phyloP scores from a whole-genome alignment of 768 basidiomycete species.

The Trametes punicea region DNA sequence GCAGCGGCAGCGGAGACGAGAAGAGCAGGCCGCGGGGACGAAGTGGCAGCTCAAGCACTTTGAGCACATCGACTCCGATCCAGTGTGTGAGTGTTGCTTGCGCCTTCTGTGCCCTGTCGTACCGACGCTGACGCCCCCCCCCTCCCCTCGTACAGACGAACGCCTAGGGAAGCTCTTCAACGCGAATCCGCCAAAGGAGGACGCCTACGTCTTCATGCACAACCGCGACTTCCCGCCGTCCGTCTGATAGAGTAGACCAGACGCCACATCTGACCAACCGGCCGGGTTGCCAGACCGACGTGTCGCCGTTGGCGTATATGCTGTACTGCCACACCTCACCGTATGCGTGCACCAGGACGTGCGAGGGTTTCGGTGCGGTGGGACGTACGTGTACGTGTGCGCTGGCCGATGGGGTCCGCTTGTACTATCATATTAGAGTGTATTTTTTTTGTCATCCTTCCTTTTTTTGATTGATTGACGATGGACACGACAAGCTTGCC shows the following conservation, averaged over 20 bases:
- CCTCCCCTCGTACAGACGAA: conserved; percentile 47
- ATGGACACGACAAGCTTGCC: background rate
- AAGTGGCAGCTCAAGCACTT: conserved; percentile 82
- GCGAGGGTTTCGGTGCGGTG: background rate
- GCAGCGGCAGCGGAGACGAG: conserved; percentile 83
- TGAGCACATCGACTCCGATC: conserved; percentile 61
- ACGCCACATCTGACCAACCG: background rate
- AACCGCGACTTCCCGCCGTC: conserved; percentile 14
- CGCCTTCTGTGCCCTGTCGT: background rate
- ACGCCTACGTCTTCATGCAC: conserved; percentile 64
- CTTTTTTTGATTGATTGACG: background rate
- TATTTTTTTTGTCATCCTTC: background rate
- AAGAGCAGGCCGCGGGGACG: conserved; percentile 70
- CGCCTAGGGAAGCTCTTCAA: conserved; percentile 60
- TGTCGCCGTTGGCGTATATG: too few species aligned
- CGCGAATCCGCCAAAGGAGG: conserved; percentile 67
- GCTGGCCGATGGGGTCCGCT: background rate
- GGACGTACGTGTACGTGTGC: background rate
- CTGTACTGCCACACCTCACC: too few species aligned
- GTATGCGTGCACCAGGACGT: too few species aligned
- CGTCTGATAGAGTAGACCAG: background rate
- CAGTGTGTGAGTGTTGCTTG: conserved; percentile 52
- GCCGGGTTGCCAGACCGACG: too few species aligned
- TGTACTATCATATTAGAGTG: conserved; percentile 6
- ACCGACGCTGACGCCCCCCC: background rate